Conservation (phyloP, 352 stramenopile genomes). For the Phytophthora ohioensis region DNA sequence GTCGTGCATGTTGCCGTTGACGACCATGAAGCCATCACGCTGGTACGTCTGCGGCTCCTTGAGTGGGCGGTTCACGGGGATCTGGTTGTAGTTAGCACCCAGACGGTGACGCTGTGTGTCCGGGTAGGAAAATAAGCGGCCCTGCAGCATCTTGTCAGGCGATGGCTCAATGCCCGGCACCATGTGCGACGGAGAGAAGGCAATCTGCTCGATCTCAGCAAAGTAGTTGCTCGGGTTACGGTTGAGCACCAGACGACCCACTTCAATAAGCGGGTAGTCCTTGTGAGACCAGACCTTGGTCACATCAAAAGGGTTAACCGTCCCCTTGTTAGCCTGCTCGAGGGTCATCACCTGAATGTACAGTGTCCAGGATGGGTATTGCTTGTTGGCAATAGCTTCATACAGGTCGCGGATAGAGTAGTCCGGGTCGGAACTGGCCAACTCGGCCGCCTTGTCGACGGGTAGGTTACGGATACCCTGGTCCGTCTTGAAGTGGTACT, state of each 20-base stretch:
- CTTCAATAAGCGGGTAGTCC: constrained; percentile 87
- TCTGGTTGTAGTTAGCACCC: constrained; percentile 91
- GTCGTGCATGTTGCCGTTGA: constrained; percentile 79
- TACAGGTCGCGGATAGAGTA: constrained; percentile 93
- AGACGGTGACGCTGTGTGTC: constrained; percentile 91
- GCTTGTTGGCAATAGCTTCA: constrained; percentile 84
- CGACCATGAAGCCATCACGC: constrained; percentile 83
- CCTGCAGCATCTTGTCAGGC: constrained; percentile 91
- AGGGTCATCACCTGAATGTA: constrained; percentile 94
- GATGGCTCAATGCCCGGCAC: constrained; percentile 91
- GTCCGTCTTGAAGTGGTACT: constrained; percentile 95
- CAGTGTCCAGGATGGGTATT: constrained; percentile 90
- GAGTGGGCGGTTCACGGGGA: constrained; percentile 90
- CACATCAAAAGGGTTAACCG: constrained; percentile 93
- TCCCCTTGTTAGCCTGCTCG: constrained; percentile 60
- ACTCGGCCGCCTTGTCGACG: constrained; percentile 73
- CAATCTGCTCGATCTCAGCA: constrained; percentile 93
- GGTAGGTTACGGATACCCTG: constrained; percentile 91
- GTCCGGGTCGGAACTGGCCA: constrained; percentile 85
- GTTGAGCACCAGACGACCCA: constrained; percentile 92
- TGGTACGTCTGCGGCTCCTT: constrained; percentile 82
- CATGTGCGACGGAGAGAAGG: constrained; percentile 92
- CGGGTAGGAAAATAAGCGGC: constrained; percentile 90
- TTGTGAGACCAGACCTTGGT: constrained; percentile 94
- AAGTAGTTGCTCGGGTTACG: constrained; percentile 95